phyloP scores from a whole-genome alignment of 768 basidiomycete species.

The Kwoniella heveanensis region DNA sequence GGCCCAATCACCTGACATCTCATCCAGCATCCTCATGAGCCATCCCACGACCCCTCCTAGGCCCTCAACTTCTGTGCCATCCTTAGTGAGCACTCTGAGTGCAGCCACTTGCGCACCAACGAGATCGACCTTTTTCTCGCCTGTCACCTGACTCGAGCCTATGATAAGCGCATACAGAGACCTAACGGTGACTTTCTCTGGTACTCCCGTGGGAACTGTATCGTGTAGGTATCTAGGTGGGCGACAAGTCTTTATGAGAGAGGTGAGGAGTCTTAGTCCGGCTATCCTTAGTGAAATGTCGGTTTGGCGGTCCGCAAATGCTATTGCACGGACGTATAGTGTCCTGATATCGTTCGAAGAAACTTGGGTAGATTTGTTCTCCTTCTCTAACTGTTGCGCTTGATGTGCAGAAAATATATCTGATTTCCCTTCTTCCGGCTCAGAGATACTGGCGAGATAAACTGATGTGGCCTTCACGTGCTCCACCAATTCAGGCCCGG shows the following conservation, averaged over 20 bases:
- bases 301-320: conserved; percentile 26
- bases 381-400: background rate
- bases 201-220: background rate
- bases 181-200: conserved; percentile 27
- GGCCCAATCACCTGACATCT: conserved; percentile 38
- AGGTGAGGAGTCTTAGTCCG: conserved; percentile 42
- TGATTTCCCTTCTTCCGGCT: conserved; percentile 16
- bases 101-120: conserved; percentile 71
- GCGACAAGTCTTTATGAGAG: conserved; percentile 32
- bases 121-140: conserved; percentile 27
- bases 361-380: conserved; percentile 3
- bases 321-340: conserved; percentile 32
- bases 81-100: conserved; percentile 70
- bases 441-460: conserved; percentile 23
- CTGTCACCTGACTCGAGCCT: background rate
- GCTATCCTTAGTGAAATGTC: conserved; percentile 32
- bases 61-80: conserved; percentile 34
- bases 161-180: conserved; percentile 27
- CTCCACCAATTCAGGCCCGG: conserved; percentile 36
- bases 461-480: conserved; percentile 40
- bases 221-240: conserved; percentile 24
- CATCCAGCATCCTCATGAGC: conserved; percentile 32
- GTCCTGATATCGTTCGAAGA: conserved; percentile 21
- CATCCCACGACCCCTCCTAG: conserved; percentile 46
- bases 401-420: background rate